Evolutionary conservation across 208 protist species (phyloP).

Genomic region (Acanthamoeba lugdunensis): DNA sequence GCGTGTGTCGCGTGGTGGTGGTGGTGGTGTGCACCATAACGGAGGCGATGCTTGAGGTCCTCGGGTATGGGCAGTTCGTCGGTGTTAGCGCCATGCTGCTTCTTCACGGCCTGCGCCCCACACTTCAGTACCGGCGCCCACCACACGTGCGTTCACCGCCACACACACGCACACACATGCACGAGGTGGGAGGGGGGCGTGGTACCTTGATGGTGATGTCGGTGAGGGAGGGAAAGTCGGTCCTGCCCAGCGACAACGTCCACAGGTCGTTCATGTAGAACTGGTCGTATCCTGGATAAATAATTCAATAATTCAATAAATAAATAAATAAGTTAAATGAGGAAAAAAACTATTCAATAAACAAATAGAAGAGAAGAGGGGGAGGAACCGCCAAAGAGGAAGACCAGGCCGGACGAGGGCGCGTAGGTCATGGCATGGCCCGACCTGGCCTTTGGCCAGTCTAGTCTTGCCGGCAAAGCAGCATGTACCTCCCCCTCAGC

Average conservation of each 20-base stretch:
- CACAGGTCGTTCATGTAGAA: conserved; percentile 29
- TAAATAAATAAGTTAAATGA: not conserved
- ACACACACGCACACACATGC: not conserved
- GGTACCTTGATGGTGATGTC: not conserved
- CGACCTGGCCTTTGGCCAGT: not conserved
- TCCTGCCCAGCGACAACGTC: not conserved
- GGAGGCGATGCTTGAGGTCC: conserved; percentile 18
- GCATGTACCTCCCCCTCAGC: too few relatives aligned
- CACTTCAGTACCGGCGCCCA: not conserved
- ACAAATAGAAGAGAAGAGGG: too few relatives aligned
- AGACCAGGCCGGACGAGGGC: not conserved
- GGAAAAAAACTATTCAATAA: not conserved
- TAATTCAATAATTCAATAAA: not conserved
- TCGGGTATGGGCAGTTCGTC: conserved; percentile 2
- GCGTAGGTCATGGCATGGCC: conserved; percentile 3
- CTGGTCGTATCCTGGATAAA: not conserved
- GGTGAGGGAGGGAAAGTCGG: not conserved
- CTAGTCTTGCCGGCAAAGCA: not conserved
- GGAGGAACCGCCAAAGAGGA: conserved; percentile 3
- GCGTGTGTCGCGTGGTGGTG: too few relatives aligned
- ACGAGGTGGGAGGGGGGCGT: too few relatives aligned
- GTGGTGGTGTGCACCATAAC: not conserved
- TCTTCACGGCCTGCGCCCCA: not conserved
- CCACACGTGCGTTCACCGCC: not conserved
- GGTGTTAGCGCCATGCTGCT: not conserved